Evolutionary conservation across 2,329 filamentous ascomycete genomes (phyloP).

Genomic region (Talaromyces sp.): DNA sequence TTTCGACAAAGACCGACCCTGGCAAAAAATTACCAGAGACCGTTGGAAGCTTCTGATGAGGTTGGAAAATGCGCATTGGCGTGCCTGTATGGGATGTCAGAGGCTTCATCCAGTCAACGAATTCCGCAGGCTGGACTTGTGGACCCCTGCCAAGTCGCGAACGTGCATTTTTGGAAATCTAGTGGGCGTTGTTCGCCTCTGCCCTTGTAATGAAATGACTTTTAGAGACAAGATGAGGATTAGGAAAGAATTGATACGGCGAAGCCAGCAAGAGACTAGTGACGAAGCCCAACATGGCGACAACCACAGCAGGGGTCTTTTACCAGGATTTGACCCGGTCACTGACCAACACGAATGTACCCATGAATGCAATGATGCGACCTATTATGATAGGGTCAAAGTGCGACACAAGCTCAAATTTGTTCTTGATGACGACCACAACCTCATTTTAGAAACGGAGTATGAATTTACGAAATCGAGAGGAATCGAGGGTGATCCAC

Average conservation of each 20-base stretch:
- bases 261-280: background rate
- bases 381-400: background rate
- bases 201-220: slow-evolving; percentile 11
- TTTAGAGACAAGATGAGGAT: slow-evolving; percentile 9
- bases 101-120: slow-evolving; percentile 4
- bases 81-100: slow-evolving; percentile 3
- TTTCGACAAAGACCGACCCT: background rate
- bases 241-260: background rate
- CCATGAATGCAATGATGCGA: background rate
- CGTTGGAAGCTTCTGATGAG: background rate
- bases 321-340: background rate
- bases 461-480: background rate
- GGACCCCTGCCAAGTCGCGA: background rate
- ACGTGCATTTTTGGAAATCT: background rate
- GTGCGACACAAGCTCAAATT: background rate
- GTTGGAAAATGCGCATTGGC: slow-evolving; percentile 10
- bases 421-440: background rate
- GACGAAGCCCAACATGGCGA: background rate
- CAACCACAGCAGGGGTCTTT: background rate
- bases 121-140: background rate
- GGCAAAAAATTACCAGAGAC: too few species aligned
- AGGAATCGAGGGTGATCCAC: too few species aligned
- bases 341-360: background rate
- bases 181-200: slow-evolving; percentile 5
- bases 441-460: background rate